Evolutionary conservation across 129 eudicot species (phyloP).

Genomic region (Erigeron canadensis): DNA sequence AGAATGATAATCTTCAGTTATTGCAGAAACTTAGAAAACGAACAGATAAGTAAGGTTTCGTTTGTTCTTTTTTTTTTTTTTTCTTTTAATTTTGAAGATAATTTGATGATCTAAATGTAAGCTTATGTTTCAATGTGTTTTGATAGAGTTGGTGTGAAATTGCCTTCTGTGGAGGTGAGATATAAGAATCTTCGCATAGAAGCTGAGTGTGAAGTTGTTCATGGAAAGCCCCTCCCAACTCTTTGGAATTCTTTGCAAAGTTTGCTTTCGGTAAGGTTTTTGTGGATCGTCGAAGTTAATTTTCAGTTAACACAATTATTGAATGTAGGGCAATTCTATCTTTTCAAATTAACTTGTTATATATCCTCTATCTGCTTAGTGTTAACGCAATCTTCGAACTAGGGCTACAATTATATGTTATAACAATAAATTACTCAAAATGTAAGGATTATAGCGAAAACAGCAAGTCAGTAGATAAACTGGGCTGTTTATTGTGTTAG

Average conservation of each 20-base stretch:
- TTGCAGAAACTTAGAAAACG: slow-evolving; percentile 51
- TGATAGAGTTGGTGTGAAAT: slow-evolving; percentile 42
- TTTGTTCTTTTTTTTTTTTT: no score
- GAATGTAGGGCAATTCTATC: no score
- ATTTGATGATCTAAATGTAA: background rate
- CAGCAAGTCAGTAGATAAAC: background rate
- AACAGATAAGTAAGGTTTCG: slow-evolving; percentile 42
- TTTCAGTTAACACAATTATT: no score
- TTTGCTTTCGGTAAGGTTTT: slow-evolving; percentile 33
- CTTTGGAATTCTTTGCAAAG: slow-evolving; percentile 52
- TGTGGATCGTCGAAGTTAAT: background rate
- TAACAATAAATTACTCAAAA: background rate
- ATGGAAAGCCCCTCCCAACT: slow-evolving; percentile 69
- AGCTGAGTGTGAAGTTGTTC: slow-evolving; percentile 53
- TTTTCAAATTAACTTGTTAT: no score
- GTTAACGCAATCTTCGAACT: no score
- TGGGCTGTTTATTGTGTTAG: no score
- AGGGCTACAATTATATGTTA: background rate
- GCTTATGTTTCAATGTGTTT: background rate
- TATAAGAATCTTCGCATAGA: slow-evolving; percentile 42
- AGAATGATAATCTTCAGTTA: slow-evolving; percentile 50
- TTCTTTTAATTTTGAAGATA: background rate
- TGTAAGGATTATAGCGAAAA: background rate
- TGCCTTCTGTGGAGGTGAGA: slow-evolving; percentile 54
- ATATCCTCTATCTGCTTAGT: no score